A percentile compares a stretch with the other conserved stretches of the same genome.
Conservation (phyloP, 2,329 filamentous ascomycete genomes). For the Fusarium phyllophilum region DNA sequence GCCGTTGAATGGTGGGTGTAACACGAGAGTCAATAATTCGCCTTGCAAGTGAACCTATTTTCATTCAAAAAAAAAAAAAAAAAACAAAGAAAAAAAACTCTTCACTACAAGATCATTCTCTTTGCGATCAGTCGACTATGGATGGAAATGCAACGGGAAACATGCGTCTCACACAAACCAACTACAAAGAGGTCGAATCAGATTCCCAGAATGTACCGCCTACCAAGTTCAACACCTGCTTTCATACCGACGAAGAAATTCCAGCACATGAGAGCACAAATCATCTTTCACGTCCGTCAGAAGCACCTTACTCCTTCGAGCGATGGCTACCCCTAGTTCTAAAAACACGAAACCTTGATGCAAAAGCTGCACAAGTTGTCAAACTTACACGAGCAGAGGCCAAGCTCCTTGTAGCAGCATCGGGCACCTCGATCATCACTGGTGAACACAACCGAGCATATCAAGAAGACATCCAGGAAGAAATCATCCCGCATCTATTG, state of each 20-base stretch:
- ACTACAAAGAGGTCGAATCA: background rate
- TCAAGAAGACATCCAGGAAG: conserved; percentile 33
- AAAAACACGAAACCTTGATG: conserved; percentile 44
- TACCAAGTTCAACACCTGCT: conserved; percentile 20
- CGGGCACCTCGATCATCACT: conserved; percentile 43
- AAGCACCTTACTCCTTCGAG: conserved; percentile 52
- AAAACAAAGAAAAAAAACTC: background rate
- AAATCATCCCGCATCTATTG: conserved; percentile 42
- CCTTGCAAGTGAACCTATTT: background rate
- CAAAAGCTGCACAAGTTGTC: conserved; percentile 44
- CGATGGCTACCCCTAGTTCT: conserved; percentile 56
- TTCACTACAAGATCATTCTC: background rate
- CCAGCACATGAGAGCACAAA: background rate
- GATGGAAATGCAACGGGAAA: background rate
- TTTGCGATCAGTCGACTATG: background rate
- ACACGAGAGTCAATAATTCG: background rate
- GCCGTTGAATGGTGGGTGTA: background rate
- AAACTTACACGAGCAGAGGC: conserved; percentile 44
- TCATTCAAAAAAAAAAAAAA: background rate
- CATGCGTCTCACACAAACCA: background rate
- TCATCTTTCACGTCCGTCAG: conserved; percentile 14
- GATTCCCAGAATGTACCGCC: conserved; percentile 2
- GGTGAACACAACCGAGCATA: conserved; percentile 6
- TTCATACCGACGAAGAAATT: conserved; percentile 1
- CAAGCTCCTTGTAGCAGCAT: conserved; percentile 45